Conservation (phyloP, 495 filamentous ascomycete species). For the Lophiostoma macrostomum region DNA sequence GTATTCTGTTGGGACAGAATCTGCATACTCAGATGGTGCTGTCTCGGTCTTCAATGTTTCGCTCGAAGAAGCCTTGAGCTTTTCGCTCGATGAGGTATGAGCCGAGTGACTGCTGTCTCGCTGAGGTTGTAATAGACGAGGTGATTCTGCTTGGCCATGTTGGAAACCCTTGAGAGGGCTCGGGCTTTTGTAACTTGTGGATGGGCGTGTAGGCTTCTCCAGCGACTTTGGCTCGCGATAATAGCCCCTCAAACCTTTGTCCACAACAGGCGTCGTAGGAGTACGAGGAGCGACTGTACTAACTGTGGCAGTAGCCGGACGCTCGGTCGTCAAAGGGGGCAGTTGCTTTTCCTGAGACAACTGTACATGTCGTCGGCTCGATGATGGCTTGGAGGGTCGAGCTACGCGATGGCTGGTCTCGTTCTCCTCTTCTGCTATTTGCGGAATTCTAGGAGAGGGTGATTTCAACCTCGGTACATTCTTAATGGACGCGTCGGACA, state of each 20-base stretch:
- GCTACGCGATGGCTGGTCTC: background rate
- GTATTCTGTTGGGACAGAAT: too few relatives aligned
- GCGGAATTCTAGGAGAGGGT: slow-evolving; percentile 10
- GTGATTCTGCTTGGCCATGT: background rate
- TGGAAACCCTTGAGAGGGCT: background rate
- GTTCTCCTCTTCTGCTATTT: slow-evolving; percentile 6
- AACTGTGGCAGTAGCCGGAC: background rate
- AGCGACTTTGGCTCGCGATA: background rate
- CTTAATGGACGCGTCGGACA: slow-evolving; percentile 22
- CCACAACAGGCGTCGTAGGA: background rate
- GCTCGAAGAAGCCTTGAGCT: slow-evolving; percentile 8
- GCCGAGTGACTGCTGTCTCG: slow-evolving; percentile 20
- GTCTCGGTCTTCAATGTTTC: background rate
- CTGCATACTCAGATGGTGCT: slow-evolving; percentile 10
- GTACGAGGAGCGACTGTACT: background rate
- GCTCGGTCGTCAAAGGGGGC: background rate
- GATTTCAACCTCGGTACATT: background rate
- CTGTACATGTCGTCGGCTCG: background rate
- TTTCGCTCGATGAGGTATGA: slow-evolving; percentile 2
- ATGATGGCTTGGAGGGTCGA: background rate
- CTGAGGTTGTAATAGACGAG: slow-evolving; percentile 2
- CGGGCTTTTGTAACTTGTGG: background rate
- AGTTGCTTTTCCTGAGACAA: slow-evolving; percentile 1
- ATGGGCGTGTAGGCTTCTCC: background rate
- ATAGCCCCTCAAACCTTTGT: slow-evolving; percentile 7